These are phyloP conservation scores for Rubroboletus satanas DNA, from an alignment of 768 basidiomycete genomes.

Conservation along the genomic window DNA sequence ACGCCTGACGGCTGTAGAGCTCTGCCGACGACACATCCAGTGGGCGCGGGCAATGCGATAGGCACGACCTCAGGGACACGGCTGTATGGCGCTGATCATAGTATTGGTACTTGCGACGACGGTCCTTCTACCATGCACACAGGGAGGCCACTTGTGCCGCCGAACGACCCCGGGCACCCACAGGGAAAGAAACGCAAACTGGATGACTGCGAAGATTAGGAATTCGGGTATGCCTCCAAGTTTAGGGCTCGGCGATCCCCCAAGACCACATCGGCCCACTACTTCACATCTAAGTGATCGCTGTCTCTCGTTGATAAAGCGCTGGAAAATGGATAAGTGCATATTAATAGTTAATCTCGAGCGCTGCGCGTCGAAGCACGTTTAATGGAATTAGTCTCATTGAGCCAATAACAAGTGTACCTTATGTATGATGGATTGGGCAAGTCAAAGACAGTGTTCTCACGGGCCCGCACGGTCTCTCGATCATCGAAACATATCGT, in stretches of 20 bases:
- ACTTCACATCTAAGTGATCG: neutral
- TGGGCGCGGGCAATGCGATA: neutral
- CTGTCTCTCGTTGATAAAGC: neutral
- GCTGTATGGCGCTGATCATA: neutral
- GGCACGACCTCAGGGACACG: neutral
- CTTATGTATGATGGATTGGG: neutral
- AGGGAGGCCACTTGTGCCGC: too few relatives aligned
- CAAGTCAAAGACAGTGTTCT: neutral
- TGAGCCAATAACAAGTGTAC: neutral
- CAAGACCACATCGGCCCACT: too few relatives aligned
- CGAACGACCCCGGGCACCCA: conserved; percentile 1
- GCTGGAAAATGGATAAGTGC: neutral
- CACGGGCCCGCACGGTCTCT: neutral
- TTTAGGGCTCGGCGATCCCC: neutral
- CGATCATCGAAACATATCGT: neutral
- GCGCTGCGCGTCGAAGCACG: neutral
- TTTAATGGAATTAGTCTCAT: conserved; percentile 3
- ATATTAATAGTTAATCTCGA: neutral
- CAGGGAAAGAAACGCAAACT: conserved; percentile 25
- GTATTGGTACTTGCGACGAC: neutral
- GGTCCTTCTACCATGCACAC: neutral
- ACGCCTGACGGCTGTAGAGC: neutral
- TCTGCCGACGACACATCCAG: too few relatives aligned
- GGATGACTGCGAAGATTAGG: conserved; percentile 8
- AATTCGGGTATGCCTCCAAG: neutral